These are phyloP conservation scores for Amyloporia xantha DNA, from an alignment of 768 basidiomycete genomes.

Conservation along the genomic window DNA sequence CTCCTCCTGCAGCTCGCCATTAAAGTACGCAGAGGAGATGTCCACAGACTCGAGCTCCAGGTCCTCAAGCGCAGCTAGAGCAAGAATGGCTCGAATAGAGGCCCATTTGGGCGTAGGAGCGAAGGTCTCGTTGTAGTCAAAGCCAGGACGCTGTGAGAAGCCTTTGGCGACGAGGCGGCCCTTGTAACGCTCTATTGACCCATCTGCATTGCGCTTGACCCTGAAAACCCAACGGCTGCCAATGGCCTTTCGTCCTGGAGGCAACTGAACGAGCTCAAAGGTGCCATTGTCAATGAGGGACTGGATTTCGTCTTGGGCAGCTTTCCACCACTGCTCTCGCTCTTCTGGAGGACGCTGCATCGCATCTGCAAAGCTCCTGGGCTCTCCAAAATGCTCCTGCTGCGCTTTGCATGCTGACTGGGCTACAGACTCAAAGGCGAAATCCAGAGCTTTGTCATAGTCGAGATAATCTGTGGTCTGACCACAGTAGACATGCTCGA, in stretches of 20 bases:
- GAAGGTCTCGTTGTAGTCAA: constrained; percentile 30
- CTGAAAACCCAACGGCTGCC: constrained; percentile 31
- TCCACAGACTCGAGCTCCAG: constrained; percentile 23
- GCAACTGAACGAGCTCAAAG: constrained; percentile 25
- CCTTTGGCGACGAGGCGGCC: constrained; percentile 29
- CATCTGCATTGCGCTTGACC: constrained; percentile 32
- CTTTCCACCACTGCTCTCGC: too few species aligned
- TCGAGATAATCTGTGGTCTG: too few species aligned
- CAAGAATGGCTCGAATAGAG: constrained; percentile 18
- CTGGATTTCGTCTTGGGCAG: constrained; percentile 14
- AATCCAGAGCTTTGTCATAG: too few species aligned
- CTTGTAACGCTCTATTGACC: constrained; percentile 30
- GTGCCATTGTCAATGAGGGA: constrained; percentile 22
- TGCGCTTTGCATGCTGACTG: too few species aligned
- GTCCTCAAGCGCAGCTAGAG: constrained; percentile 19
- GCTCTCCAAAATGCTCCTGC: too few species aligned
- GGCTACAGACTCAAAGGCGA: too few species aligned
- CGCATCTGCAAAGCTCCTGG: too few species aligned
- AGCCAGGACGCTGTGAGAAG: constrained; percentile 28
- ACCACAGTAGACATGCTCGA: too few species aligned
- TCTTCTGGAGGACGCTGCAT: too few species aligned
- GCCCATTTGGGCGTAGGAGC: constrained; percentile 20
- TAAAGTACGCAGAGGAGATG: constrained; percentile 22
- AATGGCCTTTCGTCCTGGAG: constrained; percentile 25
- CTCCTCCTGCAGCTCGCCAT: constrained; percentile 22